Conservation (phyloP, 306 rosid genomes). For the Benincasa hispida region DNA sequence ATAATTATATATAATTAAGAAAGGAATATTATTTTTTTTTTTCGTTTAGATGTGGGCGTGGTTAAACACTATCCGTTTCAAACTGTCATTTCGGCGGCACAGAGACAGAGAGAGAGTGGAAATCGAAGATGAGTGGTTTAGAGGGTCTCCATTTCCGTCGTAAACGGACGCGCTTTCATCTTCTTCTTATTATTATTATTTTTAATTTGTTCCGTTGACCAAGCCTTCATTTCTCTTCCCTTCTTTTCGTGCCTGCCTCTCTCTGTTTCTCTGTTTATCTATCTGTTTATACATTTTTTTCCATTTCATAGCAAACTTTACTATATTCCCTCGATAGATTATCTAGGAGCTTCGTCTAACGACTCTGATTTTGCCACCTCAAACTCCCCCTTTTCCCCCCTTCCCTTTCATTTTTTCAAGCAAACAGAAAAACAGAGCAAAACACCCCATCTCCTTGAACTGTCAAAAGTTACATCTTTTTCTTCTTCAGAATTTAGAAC, state of each 20-base stretch:
- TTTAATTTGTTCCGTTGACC: slow-evolving; percentile 21
- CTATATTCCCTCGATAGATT: neutral
- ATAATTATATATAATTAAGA: slow-evolving; percentile 5
- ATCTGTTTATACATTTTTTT: neutral
- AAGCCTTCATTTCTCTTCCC: slow-evolving; percentile 11
- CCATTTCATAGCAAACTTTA: neutral
- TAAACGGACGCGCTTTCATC: slow-evolving; percentile 40
- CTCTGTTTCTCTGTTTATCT: neutral
- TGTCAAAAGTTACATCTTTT: neutral
- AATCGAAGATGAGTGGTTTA: slow-evolving; percentile 15
- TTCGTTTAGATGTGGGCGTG: neutral
- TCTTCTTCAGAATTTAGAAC: neutral
- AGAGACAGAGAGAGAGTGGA: slow-evolving; percentile 1
- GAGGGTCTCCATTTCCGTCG: slow-evolving; percentile 30
- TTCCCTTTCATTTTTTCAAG: neutral
- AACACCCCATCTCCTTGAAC: neutral
- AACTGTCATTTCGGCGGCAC: slow-evolving; percentile 4
- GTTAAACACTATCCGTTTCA: neutral
- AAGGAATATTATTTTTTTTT: neutral
- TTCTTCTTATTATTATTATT: neutral
- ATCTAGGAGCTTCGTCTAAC: neutral
- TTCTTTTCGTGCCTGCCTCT: slow-evolving; percentile 34
- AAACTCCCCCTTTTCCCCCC: neutral
- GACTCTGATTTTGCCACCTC: neutral
- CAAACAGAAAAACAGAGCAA: neutral